Evolutionary conservation across 2,329 filamentous ascomycete genomes (phyloP), one percentile per base, ranked within the genome.

Genomic region (Dichotomopilus funicola): DNA sequence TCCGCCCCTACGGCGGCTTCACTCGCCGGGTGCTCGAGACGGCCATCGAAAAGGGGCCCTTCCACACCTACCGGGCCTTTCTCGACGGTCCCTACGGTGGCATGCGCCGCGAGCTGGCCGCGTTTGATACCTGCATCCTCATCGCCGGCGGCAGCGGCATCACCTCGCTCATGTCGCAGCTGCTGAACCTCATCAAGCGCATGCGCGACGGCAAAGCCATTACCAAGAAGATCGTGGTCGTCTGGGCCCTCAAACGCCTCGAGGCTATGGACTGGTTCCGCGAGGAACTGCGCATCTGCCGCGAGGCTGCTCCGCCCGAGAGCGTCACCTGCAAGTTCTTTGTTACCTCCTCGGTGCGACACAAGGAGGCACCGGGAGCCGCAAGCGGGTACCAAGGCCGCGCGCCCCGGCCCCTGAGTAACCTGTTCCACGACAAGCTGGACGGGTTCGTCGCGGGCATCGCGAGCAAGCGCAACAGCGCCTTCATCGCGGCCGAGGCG

Each of bases 251-350:
- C 62, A 95, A 94, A 72, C 83, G 88, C 54, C 84, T 94, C 11
- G 92, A 96, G 70, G 89, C 90, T 1, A 90, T 97, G 85, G 90
- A 96, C 68, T 97, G 92, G 92, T 97, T 96, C 78, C 88, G 89
- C 62, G 91, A 96, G 72, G 92, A 96, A 70, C 78, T 96, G 56
- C 83, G 91, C 48, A 95, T 96, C 65, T 96, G 92, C 72, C 83
- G 90, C 64, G 89, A 96, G 70, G 87, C 85, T 49, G 91, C 92
- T 8, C 92, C 92, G 1, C 88, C 89, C 0, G 89, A 94, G 67
- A 87, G 88, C 35, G 88, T 96, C 7, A 89, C 88, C 31, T 96
- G 91, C 75, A 91, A 95, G 69, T 96, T 96, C 76, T 96, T 90
- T 72, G 88, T 96, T 62, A 97, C 92, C 0, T 83, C 87, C 1